A percentile compares a stretch with the other conserved stretches of the same genome.
Evolutionary conservation across 106 monocot genomes (phyloP).

Genomic region (Dioscorea zingiberensis): DNA sequence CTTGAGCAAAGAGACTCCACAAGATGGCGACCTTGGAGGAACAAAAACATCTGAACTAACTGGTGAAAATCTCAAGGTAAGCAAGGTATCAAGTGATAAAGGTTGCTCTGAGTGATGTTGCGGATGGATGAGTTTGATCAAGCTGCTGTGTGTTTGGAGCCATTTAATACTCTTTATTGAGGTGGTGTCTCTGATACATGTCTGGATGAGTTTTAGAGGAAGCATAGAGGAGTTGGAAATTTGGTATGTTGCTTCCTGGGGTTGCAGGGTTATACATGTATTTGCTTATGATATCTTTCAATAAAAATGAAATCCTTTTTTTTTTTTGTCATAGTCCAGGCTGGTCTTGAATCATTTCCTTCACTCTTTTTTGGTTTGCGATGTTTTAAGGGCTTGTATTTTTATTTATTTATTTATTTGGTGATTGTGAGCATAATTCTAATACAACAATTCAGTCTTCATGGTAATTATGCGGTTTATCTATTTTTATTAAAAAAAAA

Average conservation of each 20-base stretch:
- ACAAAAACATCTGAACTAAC: slow-evolving; percentile 14
- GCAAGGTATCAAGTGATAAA: slow-evolving; percentile 25
- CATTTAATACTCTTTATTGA: background rate
- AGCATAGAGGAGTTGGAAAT: background rate
- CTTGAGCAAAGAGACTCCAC: slow-evolving; percentile 24
- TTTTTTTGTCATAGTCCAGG: background rate
- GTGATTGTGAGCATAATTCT: no score
- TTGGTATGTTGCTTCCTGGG: background rate
- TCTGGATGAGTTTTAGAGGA: background rate
- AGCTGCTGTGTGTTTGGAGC: background rate
- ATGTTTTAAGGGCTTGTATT: no score
- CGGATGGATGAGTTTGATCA: slow-evolving; percentile 8
- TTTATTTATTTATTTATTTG: no score
- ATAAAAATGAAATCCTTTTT: background rate
- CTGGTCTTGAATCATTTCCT: background rate
- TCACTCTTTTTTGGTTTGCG: background rate
- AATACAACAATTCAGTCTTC: no score
- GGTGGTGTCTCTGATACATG: background rate
- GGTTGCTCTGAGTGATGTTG: slow-evolving; percentile 22
- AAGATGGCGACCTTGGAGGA: slow-evolving; percentile 12
- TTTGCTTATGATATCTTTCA: background rate
- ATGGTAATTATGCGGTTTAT: no score
- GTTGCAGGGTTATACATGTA: background rate
- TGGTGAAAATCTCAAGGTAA: slow-evolving; percentile 17
- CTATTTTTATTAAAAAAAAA: no score